phyloP scores from a whole-genome alignment of 495 filamentous ascomycete genomes.

The Gamarada debralockiae region DNA sequence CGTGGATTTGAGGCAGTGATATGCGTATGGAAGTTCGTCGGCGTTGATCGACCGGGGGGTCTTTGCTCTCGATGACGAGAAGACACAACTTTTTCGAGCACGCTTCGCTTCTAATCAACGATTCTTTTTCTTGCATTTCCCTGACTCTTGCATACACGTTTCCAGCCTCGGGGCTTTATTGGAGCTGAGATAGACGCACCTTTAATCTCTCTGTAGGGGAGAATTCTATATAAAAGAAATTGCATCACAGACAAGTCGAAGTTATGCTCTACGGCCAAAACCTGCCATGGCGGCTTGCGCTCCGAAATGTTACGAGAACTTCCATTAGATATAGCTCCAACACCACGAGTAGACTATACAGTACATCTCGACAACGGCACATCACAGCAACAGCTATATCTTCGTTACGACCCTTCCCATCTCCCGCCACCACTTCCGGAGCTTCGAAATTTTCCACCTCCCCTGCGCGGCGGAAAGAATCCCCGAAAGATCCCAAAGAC shows the following conservation, averaged over 20 bases:
- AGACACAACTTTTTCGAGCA: too few relatives aligned
- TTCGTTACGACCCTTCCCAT: slow-evolving; percentile 11
- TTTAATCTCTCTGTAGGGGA: too few relatives aligned
- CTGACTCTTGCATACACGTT: too few relatives aligned
- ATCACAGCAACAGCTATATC: slow-evolving; percentile 4
- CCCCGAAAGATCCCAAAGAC: slow-evolving; percentile 28
- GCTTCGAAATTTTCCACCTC: slow-evolving; percentile 23
- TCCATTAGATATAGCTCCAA: slow-evolving; percentile 11
- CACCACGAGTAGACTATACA: slow-evolving; percentile 17
- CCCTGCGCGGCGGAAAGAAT: slow-evolving; percentile 22
- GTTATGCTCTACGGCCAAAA: slow-evolving; percentile 50
- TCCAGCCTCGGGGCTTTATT: too few relatives aligned
- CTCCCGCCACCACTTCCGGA: slow-evolving; percentile 1
- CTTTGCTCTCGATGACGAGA: too few relatives aligned
- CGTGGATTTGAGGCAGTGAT: too few relatives aligned
- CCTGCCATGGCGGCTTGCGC: slow-evolving; percentile 44
- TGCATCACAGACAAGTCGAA: neutral
- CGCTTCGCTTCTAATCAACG: too few relatives aligned
- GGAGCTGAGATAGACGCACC: too few relatives aligned
- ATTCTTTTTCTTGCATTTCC: too few relatives aligned
- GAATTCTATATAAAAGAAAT: neutral
- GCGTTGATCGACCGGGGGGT: too few relatives aligned
- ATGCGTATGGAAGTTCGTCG: too few relatives aligned
- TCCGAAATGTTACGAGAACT: slow-evolving; percentile 25
- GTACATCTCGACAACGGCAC: slow-evolving; percentile 6